Evolutionary conservation across 2,329 filamentous ascomycete species (phyloP), one percentile per base, ranked within the genome.

Genomic region (Venturia carpophila): DNA sequence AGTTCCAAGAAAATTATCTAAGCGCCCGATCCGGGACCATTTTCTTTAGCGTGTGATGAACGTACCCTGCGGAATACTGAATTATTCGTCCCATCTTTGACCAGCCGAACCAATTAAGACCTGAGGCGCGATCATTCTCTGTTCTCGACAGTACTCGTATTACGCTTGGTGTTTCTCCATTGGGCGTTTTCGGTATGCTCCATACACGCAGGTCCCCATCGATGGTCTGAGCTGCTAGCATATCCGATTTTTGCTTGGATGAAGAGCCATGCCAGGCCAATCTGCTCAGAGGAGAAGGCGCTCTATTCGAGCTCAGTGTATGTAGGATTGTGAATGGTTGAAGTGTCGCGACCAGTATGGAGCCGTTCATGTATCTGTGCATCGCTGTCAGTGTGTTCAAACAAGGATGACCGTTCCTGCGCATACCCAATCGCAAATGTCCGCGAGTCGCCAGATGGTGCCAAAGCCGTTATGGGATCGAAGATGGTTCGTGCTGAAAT

Each of bases 11-110:
- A 9, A 3, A 6, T 37, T 41, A 52, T 42, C 21, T 56, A 58
- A 39, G 47, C 47, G 47, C 39, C 52, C 24, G 19, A 63, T 19
- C 11, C 24, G 39, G 30, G 64, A 62, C 45, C 60, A 11, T 42
- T 49, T n/a, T n/a, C 3, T 60, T 58, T 64, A 58, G 37, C 52
- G 41, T 65, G 30, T 61, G 42, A 65, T 66, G 67, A 64, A 85
- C 90, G 79, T 81, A 96, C 92, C 88, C 87, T 76, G 97, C 91
- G 5, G 90, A 89, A 76, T 87, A 92, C 76, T 99, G 94, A 68
- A 99, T 87, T 69, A 99, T 92, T 69, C 92, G 89, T 47, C 94
- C 94, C 78, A 96, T 97, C 78, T 97, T 97, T 0, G 94, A 97
- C 94, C 94, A 99, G 24, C 87, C 89, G 81, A 97, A 92, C 94